phyloP scores from a whole-genome alignment of 768 basidiomycete genomes.

The Boletellus sp. region DNA sequence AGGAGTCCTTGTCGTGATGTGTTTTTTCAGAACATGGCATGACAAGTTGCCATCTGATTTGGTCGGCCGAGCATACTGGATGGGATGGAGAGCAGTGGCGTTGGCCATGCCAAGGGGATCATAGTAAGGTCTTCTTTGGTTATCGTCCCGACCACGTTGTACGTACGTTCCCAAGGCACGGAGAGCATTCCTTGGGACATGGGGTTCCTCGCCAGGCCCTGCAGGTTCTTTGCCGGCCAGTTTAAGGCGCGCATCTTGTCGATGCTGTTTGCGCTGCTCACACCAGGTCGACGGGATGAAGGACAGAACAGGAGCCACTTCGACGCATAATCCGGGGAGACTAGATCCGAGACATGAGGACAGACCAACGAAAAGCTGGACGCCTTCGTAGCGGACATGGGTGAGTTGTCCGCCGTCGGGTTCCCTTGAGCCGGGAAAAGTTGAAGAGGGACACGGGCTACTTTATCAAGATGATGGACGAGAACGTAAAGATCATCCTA shows the following conservation, averaged over 20 bases:
- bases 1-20: neutral
- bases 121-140: constrained; percentile 46
- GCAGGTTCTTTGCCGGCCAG: constrained; percentile 94
- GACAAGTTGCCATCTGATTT: constrained; percentile 72
- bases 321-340: constrained; percentile 82
- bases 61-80: constrained; percentile 40
- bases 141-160: constrained; percentile 53
- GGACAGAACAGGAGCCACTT: constrained; percentile 83
- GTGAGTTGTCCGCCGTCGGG: constrained; percentile 34
- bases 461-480: constrained; percentile 74
- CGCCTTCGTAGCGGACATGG: constrained; percentile 89
- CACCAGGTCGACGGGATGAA: too few relatives aligned
- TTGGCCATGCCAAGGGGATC: constrained; percentile 33
- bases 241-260: constrained; percentile 59
- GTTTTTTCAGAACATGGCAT: constrained; percentile 87
- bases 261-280: neutral
- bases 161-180: too few relatives aligned
- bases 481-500: constrained; percentile 64
- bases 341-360: constrained; percentile 92
- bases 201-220: constrained; percentile 48
- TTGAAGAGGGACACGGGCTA: constrained; percentile 56
- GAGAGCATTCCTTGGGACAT: constrained; percentile 36
- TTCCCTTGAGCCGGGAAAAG: neutral
- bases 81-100: constrained; percentile 14
- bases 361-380: constrained; percentile 81